Evolutionary conservation across 805 yeast species (phyloP), one percentile per base, ranked within the genome.

Genomic region (Priceomyces fermenticarens): DNA sequence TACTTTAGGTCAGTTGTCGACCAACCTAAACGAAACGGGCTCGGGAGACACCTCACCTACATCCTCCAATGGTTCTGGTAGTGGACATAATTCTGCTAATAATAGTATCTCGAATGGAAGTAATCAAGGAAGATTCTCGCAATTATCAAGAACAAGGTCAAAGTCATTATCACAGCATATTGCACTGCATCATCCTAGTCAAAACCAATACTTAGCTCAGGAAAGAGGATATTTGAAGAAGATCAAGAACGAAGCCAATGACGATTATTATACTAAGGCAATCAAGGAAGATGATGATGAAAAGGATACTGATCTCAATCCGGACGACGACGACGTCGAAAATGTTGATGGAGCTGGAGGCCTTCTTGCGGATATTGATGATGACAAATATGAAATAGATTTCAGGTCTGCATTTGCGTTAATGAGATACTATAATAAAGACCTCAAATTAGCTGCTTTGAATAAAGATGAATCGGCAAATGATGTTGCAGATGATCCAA

Each of bases 191-290:
- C 39, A 30, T 35, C 34, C 36, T 14, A 30, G 43, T 11, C 57
- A 67, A 50, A 33, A 42, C 11, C 57, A 67, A 49, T 78, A 78
- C 54, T 53, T 72, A 43, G 77, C 81, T 3, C 90, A 85, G 52
- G 93, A 86, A 54, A 73, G 73, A 51, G 75, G 80, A 0, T 85
- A 85, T 51, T 59, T 86, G 42, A 77, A 75, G 42, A 78, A 78
- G 53, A 75, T 85, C 53, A 73, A 76, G 43, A 80, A 80, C 47
- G 82, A 78, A 46, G 64, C 70, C 30, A 75, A 69, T 3, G 88
- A 85, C 57, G 93, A 85, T 51, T 83, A 83, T 57, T 82, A 83
- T 54, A 82, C 87, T 10, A 80, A 80, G 48, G 87, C 83, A 3
- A 77, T 82, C 32, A 66, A 78, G 12, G 74, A 68, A 3, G 69